phyloP scores from a whole-genome alignment of 352 stramenopile species.

The Plasmopara viticola region DNA sequence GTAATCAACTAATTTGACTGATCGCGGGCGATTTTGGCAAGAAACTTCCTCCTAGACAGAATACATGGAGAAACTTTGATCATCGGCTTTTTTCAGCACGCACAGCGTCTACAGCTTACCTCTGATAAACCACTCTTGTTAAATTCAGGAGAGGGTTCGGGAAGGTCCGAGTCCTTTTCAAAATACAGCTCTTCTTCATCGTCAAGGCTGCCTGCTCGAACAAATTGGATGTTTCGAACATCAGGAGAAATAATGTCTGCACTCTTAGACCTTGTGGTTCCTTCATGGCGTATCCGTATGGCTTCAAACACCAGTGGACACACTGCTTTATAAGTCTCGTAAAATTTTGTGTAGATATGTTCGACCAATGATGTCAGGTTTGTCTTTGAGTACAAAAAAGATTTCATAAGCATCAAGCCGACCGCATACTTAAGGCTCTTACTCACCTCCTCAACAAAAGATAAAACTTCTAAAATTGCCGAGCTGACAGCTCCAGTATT shows the following conservation, averaged over 20 bases:
- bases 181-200: constrained; percentile 77
- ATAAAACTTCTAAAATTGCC: constrained; percentile 65
- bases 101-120: constrained; percentile 17
- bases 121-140: constrained; percentile 42
- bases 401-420: not conserved
- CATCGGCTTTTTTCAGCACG: not conserved
- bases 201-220: constrained; percentile 47
- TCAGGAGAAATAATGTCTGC: constrained; percentile 15
- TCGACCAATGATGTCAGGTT: constrained; percentile 68
- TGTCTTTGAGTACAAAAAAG: constrained; percentile 23
- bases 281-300: constrained; percentile 50
- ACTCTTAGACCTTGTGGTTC: constrained; percentile 32
- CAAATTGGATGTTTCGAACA: constrained; percentile 43
- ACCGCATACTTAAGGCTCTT: not conserved
- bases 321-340: constrained; percentile 58
- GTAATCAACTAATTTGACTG: constrained; percentile 67
- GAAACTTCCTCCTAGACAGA: constrained; percentile 33
- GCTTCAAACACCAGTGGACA: constrained; percentile 71
- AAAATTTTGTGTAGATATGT: constrained; percentile 78
- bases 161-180: constrained; percentile 58
- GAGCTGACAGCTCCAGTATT: constrained; percentile 62
- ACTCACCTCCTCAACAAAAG: constrained; percentile 69
- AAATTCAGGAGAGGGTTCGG: constrained; percentile 26
- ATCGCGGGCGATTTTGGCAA: constrained; percentile 34
- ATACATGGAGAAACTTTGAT: not conserved